Evolutionary conservation across 495 filamentous ascomycete genomes (phyloP).

Genomic region (Penicillium ucsense): DNA sequence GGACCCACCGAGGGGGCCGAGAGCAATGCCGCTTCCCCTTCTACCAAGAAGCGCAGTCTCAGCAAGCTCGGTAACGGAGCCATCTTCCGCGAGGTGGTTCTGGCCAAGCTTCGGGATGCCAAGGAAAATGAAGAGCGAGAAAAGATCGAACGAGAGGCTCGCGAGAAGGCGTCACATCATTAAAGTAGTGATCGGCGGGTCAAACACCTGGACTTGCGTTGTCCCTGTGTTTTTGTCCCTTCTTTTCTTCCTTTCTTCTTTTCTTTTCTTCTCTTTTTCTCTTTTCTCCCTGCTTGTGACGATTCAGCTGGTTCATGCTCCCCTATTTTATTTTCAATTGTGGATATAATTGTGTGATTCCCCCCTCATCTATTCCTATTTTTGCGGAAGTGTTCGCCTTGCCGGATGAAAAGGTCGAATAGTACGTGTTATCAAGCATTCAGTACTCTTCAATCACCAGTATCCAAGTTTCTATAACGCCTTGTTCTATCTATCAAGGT

Average conservation of each 20-base stretch:
- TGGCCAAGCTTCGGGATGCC: constrained; percentile 90
- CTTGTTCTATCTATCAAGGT: no score
- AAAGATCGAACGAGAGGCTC: constrained; percentile 48
- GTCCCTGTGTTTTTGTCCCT: background rate
- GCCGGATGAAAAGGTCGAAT: no score
- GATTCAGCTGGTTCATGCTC: constrained; percentile 5
- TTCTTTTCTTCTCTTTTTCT: background rate
- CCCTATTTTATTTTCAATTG: constrained; percentile 6
- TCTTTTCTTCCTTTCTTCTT: constrained; percentile 2
- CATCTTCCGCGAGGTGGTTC: constrained; percentile 94
- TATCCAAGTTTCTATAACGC: no score
- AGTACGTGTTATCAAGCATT: no score
- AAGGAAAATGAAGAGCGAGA: constrained; percentile 75
- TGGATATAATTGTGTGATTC: constrained; percentile 25
- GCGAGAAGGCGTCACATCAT: constrained; percentile 29
- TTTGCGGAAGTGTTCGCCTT: no score
- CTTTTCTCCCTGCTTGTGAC: constrained; percentile 6
- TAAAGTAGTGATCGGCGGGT: constrained; percentile 1
- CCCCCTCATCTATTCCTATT: background rate
- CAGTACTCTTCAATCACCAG: no score
- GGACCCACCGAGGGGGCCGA: background rate
- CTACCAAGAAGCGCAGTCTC: constrained; percentile 52
- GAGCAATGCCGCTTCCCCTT: constrained; percentile 6
- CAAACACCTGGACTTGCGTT: background rate
- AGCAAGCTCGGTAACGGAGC: constrained; percentile 73